A percentile compares a stretch with the other conserved stretches of the same genome.
Conservation (phyloP, 192 early-diverging fungal species). For the Diversispora epigaea region DNA sequence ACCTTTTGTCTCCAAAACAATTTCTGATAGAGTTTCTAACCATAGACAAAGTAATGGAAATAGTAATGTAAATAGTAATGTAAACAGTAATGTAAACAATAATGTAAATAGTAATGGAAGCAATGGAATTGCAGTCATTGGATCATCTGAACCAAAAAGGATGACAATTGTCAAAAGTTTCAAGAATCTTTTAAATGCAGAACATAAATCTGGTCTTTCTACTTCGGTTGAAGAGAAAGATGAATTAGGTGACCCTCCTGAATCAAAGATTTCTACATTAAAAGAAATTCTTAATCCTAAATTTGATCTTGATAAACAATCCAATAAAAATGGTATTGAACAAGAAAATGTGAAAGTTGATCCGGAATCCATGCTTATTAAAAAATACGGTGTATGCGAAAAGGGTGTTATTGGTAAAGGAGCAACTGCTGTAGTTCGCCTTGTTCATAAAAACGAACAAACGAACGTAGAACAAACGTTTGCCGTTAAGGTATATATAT, state of each 20-base stretch:
- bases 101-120: not conserved
- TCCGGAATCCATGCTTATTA: slow-evolving; percentile 47
- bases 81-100: no score
- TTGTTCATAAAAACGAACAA: slow-evolving; percentile 74
- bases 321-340: slow-evolving; percentile 35
- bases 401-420: slow-evolving; percentile 82
- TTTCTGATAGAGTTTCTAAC: not conserved
- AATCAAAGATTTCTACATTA: not conserved
- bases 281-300: slow-evolving; percentile 28
- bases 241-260: not conserved
- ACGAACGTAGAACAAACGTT: slow-evolving; percentile 64
- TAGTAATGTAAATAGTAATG: not conserved
- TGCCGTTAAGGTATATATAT: slow-evolving; percentile 72
- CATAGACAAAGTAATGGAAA: not conserved
- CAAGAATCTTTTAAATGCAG: slow-evolving; percentile 16
- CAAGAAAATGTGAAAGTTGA: slow-evolving; percentile 16
- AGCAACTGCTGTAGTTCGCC: slow-evolving; percentile 87
- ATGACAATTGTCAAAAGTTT: slow-evolving; percentile 16
- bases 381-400: slow-evolving; percentile 83
- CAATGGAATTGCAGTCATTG: not conserved
- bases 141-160: slow-evolving; percentile 1
- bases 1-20: not conserved
- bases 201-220: not conserved
- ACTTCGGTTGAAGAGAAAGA: not conserved
- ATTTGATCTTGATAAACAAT: slow-evolving; percentile 36